A percentile compares a stretch with the other conserved stretches of the same genome.
These are phyloP conservation scores for Ammopiptanthus mongolicus DNA, from an alignment of 306 rosid species.

Conservation along the genomic window DNA sequence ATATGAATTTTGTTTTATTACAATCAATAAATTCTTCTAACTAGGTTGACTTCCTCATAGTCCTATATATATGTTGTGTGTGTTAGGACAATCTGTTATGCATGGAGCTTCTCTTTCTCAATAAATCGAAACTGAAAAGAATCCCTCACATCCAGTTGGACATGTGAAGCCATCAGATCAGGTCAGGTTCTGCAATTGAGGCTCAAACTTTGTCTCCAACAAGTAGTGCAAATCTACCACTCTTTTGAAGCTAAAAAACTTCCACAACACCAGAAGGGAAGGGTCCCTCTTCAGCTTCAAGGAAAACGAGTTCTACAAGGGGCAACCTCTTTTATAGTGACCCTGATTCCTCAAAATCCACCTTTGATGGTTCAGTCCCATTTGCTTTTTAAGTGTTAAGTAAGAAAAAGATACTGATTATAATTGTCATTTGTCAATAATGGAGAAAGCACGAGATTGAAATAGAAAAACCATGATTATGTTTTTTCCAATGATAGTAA, in stretches of 20 bases:
- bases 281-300: background rate
- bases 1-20: too few species aligned
- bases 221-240: background rate
- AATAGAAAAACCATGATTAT: background rate
- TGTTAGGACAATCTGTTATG: too few species aligned
- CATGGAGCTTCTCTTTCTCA: background rate
- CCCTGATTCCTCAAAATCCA: background rate
- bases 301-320: slow-evolving; percentile 4
- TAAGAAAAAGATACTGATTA: background rate
- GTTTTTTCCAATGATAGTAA: background rate
- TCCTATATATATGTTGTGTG: too few species aligned
- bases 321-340: background rate
- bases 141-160: background rate
- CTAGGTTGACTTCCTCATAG: too few species aligned
- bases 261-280: background rate
- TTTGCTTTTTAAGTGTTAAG: background rate
- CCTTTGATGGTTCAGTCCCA: background rate
- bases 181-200: background rate
- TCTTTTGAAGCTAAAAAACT: background rate
- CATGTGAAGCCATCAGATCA: background rate
- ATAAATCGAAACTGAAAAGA: background rate
- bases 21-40: too few species aligned
- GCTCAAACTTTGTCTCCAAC: background rate
- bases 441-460: background rate
- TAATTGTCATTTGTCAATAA: background rate